Base-by-base conservation (phyloP, 768 basidiomycete species). In the Kwoniella dendrophila region DNA sequence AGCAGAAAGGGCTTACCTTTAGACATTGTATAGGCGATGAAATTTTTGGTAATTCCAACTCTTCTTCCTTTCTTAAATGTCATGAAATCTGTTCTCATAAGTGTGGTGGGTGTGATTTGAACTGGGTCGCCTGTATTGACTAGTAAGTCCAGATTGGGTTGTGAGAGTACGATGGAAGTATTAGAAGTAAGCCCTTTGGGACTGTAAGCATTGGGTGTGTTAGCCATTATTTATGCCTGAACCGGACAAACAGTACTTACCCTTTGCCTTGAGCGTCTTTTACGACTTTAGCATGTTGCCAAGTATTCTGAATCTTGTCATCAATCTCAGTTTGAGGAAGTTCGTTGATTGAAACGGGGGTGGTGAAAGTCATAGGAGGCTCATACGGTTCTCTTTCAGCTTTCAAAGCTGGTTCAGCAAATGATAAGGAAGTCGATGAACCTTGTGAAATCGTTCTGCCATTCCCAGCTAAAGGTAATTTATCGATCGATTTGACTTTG, bases 11-110 rank as follows among this genome's bases (percentile, higher is more conserved):
- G 52, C 68, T 50, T 22, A 72, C 73, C 68, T 53, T 56, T 64
- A 1, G 70, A 60, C 40, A 69, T 41, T 11, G 70, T 53, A 54
- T 75, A 75, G 4, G 64, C 72, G 14, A 75, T 52, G 68, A 66
- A 75, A 22, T 30, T 53, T 10, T 30, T 18, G 11, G 72, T 73
- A n/a, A 70, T 48, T 0, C 63, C 74, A 6, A 75, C 72, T 22
- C 33, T 47, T 32, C 70, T 51, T 10, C 74, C 72, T 12, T 38
- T 41, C 18, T 45, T 40, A 45, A 40, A 73, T 14, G 12, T 43
- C 30, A 59, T 27, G 16, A 32, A 50, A 7, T 66, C 63, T 12
- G 59, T 24, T 36, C 67, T 63, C 56, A 72, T 66, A 26, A 62
- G 59, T 4, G 71, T 66, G 4, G 64, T 62, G 4, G 74, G 74